Base-by-base conservation (phyloP, 176 grass and related monocot species). In the Cocos nucifera region DNA sequence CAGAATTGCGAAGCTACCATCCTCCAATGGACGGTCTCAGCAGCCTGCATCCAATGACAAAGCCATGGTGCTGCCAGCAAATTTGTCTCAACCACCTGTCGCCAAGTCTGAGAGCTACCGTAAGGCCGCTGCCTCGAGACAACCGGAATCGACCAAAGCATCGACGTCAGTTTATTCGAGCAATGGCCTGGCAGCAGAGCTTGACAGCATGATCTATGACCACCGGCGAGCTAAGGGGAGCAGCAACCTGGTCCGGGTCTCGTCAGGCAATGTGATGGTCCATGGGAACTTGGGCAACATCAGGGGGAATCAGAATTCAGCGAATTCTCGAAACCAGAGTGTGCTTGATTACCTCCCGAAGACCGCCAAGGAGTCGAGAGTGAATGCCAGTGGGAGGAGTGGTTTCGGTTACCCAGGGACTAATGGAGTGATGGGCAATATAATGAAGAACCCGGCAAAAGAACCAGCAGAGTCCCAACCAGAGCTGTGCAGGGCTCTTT, bases 181-280 rank as follows among this genome's bases (percentile, higher is more conserved):
- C 75, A 95, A 69, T 0, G 81, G 85, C 60, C 71, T 89, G 35
- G 89, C 85, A 0, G 89, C 81, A 3, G 89, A 90, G 73, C 80
- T 96, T 6, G 91, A 96, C 65, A 82, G 69, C 73, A 87, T 96
- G 91, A 82, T 96, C 75, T 69, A 82, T 2, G 80, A 96, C 62
- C 77, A 80, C 58, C 83, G 78, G 62, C 44, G 59, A 44, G 86
- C 80, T 17, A 86, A 84, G 56, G 67, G 79, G 15, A 83, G 80
- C 15, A 67, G 68, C n/a, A 70, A 79, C 49, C 62, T 90, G 50
- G 61, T 96, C 55, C 91, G 86, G 25, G 86, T 80, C 30, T 86
- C 91, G 1, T 96, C 91, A 1, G 86, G 80, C 28, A 90, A 90
- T 79, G 80, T 87, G 80, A 96, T 96, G 91, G 77, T 96, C 50